phyloP scores from a whole-genome alignment of 805 yeast genomes.

The Hyphopichia homilentoma region DNA sequence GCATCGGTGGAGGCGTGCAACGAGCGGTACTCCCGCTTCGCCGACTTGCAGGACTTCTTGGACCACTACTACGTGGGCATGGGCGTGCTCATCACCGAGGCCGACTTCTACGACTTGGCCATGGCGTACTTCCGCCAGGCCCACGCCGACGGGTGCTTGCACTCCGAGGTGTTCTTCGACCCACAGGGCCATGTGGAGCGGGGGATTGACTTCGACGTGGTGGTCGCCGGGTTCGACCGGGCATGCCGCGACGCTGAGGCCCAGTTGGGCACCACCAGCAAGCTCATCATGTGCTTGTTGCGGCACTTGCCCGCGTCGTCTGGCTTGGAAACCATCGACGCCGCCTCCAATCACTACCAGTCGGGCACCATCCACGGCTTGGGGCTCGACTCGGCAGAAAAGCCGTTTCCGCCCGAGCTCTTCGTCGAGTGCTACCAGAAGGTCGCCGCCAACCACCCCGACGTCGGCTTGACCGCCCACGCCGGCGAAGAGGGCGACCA shows the following conservation, averaged over 20 bases:
- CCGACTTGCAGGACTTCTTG: slow-evolving; percentile 72
- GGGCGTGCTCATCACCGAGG: slow-evolving; percentile 63
- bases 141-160: slow-evolving; percentile 54
- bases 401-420: slow-evolving; percentile 70
- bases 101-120: slow-evolving; percentile 77
- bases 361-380: slow-evolving; percentile 66
- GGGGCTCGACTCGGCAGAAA: slow-evolving; percentile 81
- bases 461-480: slow-evolving; percentile 71
- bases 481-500: slow-evolving; percentile 91
- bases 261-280: slow-evolving; percentile 61
- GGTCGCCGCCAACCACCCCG: slow-evolving; percentile 46
- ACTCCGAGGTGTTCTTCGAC: slow-evolving; percentile 77
- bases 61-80: slow-evolving; percentile 79
- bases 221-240: slow-evolving; percentile 61
- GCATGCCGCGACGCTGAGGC: slow-evolving; percentile 62
- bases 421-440: slow-evolving; percentile 59
- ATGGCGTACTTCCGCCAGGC: slow-evolving; percentile 66
- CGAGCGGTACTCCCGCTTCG: slow-evolving; percentile 56
- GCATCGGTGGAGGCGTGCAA: slow-evolving; percentile 52
- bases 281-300: slow-evolving; percentile 76
- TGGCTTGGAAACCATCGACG: slow-evolving; percentile 54
- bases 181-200: slow-evolving; percentile 81
- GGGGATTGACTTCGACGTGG: slow-evolving; percentile 55
- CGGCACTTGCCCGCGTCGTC: slow-evolving; percentile 67
- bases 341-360: slow-evolving; percentile 49